Evolutionary conservation across 2,329 filamentous ascomycete species (phyloP).

Genomic region (Sporothrix euskadiensis): DNA sequence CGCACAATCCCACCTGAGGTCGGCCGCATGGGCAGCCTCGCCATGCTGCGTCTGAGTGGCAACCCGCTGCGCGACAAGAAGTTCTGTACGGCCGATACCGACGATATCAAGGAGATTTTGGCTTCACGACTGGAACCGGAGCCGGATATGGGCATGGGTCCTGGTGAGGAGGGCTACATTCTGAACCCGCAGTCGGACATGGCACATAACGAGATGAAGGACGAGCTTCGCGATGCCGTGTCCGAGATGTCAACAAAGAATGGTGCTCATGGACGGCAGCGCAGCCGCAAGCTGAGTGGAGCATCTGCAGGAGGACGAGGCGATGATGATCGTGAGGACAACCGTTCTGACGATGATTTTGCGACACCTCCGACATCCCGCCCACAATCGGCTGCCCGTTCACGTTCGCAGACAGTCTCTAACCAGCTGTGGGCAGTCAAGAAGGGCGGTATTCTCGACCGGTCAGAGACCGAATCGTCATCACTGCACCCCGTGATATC

Average conservation of each 20-base stretch:
- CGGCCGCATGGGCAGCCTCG: slow-evolving; percentile 74
- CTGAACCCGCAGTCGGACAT: background rate
- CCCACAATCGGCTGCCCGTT: slow-evolving; percentile 51
- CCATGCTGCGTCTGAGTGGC: slow-evolving; percentile 75
- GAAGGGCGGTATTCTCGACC: slow-evolving; percentile 65
- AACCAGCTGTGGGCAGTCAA: slow-evolving; percentile 57
- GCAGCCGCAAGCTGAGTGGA: slow-evolving; percentile 25
- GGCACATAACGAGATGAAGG: slow-evolving; percentile 13
- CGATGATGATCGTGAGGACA: slow-evolving; percentile 43
- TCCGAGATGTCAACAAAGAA: slow-evolving; percentile 22
- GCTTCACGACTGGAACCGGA: slow-evolving; percentile 63
- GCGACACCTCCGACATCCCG: slow-evolving; percentile 59
- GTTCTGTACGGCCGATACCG: slow-evolving; percentile 75
- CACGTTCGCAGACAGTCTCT: slow-evolving; percentile 51
- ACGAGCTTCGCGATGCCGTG: slow-evolving; percentile 31
- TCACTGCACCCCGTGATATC: slow-evolving; percentile 59
- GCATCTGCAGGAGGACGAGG: slow-evolving; percentile 27
- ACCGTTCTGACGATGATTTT: slow-evolving; percentile 58
- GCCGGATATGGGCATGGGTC: slow-evolving; percentile 26
- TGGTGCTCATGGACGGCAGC: slow-evolving; percentile 6
- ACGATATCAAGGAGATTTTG: slow-evolving; percentile 76
- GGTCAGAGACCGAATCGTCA: slow-evolving; percentile 65
- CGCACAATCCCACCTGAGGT: slow-evolving; percentile 73
- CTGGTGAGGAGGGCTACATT: background rate
- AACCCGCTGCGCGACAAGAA: slow-evolving; percentile 90